phyloP scores from a whole-genome alignment of 352 stramenopile genomes.

The Phytophthora pistaciae region DNA sequence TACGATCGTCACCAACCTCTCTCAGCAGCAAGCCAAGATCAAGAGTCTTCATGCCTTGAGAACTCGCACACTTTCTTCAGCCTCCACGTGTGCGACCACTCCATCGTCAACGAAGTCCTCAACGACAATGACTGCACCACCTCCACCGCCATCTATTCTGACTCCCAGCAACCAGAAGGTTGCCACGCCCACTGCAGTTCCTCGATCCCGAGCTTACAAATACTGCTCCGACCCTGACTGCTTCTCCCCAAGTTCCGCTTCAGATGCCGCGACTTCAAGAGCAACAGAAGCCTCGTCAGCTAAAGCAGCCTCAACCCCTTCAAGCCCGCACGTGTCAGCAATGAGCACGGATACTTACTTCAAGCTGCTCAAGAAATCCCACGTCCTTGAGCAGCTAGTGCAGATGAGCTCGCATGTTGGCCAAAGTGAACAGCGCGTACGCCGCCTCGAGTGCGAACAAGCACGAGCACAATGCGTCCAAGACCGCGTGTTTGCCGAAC shows the following conservation, averaged over 20 bases:
- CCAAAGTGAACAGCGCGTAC: conserved; percentile 53
- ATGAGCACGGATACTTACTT: conserved; percentile 75
- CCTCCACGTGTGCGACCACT: conserved; percentile 23
- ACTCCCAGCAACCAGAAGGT: conserved; percentile 16
- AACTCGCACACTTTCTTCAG: conserved; percentile 14
- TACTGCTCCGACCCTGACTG: conserved; percentile 49
- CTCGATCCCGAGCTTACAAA: conserved; percentile 36
- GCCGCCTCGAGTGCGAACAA: conserved; percentile 55
- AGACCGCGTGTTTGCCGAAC: conserved; percentile 55
- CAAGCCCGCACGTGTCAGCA: conserved; percentile 14
- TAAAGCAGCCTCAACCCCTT: conserved; percentile 9
- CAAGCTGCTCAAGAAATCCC: conserved; percentile 70
- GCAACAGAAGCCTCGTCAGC: background rate
- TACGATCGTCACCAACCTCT: conserved; percentile 31
- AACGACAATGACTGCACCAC: background rate
- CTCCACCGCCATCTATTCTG: conserved; percentile 13
- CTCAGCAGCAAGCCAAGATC: conserved; percentile 15
- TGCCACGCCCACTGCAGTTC: conserved; percentile 3
- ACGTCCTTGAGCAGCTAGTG: conserved; percentile 68
- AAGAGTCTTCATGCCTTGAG: conserved; percentile 18
- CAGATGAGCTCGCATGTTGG: conserved; percentile 49
- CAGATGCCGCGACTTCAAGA: conserved; percentile 5
- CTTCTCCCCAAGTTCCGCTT: conserved; percentile 21
- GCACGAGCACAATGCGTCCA: conserved; percentile 60
- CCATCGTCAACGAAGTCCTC: conserved; percentile 5